A percentile compares a stretch with the other conserved stretches of the same genome.
Evolutionary conservation across 495 filamentous ascomycete species (phyloP).

Genomic region (Astrothelium subdiscretum): DNA sequence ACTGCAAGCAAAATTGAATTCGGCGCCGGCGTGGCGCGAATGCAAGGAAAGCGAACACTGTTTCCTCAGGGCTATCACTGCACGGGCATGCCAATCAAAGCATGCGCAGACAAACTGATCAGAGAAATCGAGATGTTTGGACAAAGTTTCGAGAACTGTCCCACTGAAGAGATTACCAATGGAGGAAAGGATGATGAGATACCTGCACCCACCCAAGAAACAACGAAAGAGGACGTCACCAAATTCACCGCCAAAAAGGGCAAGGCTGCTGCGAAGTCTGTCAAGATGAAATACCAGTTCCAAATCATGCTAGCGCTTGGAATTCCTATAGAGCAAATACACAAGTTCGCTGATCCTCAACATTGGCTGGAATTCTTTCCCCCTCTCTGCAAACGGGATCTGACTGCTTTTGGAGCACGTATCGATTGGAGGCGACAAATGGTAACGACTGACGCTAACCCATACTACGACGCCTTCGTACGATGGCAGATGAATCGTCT

Average conservation of each 20-base stretch:
- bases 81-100: slow-evolving; percentile 97
- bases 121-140: slow-evolving; percentile 88
- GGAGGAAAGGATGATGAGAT: slow-evolving; percentile 44
- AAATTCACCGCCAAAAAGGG: slow-evolving; percentile 93
- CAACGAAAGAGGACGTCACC: slow-evolving; percentile 62
- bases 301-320: slow-evolving; percentile 81
- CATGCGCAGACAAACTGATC: slow-evolving; percentile 85
- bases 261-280: slow-evolving; percentile 82
- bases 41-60: slow-evolving; percentile 77
- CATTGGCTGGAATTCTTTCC: slow-evolving; percentile 89
- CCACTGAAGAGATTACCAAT: slow-evolving; percentile 25
- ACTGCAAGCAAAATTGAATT: slow-evolving; percentile 88
- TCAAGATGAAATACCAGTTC: slow-evolving; percentile 83
- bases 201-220: slow-evolving; percentile 46
- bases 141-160: slow-evolving; percentile 65
- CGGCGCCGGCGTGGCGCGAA: slow-evolving; percentile 65
- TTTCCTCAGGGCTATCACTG: slow-evolving; percentile 93
- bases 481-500: slow-evolving; percentile 96
- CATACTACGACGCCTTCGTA: slow-evolving; percentile 92
- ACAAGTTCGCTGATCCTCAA: slow-evolving; percentile 75
- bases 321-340: slow-evolving; percentile 75
- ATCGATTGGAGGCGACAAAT: slow-evolving; percentile 90
- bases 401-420: slow-evolving; percentile 71
- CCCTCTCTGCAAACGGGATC: slow-evolving; percentile 64
- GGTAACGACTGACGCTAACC: slow-evolving; percentile 93